phyloP scores from a whole-genome alignment of 1,284 basidiomycete genomes.

The Papiliotrema fonsecae region DNA sequence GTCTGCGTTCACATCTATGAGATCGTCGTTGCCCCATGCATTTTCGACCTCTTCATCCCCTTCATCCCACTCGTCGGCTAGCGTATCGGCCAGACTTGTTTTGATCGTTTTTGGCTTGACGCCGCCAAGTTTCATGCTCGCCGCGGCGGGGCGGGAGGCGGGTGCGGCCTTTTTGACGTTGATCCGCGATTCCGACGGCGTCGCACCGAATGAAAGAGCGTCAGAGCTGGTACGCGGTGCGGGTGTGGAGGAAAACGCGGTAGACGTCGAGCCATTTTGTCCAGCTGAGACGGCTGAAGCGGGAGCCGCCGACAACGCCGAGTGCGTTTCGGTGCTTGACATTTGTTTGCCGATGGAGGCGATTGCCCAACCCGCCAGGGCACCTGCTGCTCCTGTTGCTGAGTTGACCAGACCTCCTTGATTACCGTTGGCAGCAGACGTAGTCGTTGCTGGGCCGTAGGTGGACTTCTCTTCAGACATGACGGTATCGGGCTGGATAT shows the following conservation, averaged over 20 bases:
- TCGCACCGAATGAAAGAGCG: conserved; percentile 7
- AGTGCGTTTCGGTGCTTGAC: conserved; percentile 65
- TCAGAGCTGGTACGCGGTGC: conserved; percentile 21
- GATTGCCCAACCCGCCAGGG: conserved; percentile 90
- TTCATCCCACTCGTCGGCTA: conserved; percentile 53
- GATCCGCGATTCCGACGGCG: conserved; percentile 3
- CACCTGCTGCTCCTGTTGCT: conserved; percentile 82
- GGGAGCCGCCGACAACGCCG: conserved; percentile 53
- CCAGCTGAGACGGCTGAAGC: conserved; percentile 13
- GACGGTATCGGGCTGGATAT: conserved; percentile 63
- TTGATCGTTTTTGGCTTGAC: conserved; percentile 46
- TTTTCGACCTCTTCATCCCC: conserved; percentile 51
- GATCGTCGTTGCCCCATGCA: conserved; percentile 64
- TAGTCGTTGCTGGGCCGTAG: conserved; percentile 43
- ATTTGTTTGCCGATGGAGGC: conserved; percentile 79
- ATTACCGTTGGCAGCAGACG: conserved; percentile 44
- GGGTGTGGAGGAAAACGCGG: conserved; percentile 9
- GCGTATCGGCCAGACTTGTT: conserved; percentile 55
- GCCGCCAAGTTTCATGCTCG: conserved; percentile 62
- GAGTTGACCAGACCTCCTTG: conserved; percentile 66
- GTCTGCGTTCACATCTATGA: conserved; percentile 88
- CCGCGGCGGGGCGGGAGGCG: background rate
- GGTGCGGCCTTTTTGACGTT: conserved; percentile 8
- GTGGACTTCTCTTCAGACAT: conserved; percentile 43
- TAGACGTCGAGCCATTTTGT: conserved; percentile 1